A percentile compares a stretch with the other conserved stretches of the same genome.
phyloP scores from a whole-genome alignment of 2,329 filamentous ascomycete species.

The Ramularia endophylla region DNA sequence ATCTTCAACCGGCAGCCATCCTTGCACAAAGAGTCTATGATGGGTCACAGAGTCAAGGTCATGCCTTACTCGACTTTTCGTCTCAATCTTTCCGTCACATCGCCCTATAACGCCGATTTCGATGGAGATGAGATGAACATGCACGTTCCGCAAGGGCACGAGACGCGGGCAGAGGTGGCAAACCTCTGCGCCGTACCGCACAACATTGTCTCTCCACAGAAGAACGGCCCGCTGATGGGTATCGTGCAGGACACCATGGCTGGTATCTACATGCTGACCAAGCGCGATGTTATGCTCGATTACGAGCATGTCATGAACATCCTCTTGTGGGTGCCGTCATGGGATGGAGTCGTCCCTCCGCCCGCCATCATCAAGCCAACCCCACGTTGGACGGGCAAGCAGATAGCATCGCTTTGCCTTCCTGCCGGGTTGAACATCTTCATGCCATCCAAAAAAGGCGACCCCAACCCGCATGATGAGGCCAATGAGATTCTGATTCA shows the following conservation, averaged over 20 bases:
- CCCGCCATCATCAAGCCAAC: slow-evolving; percentile 92
- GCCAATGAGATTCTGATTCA: slow-evolving; percentile 68
- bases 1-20: slow-evolving; percentile 99
- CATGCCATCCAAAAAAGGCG: slow-evolving; percentile 40
- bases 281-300: slow-evolving; percentile 82
- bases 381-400: slow-evolving; percentile 96
- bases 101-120: slow-evolving; percentile 99
- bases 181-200: slow-evolving; percentile 96
- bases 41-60: slow-evolving; percentile 94
- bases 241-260: slow-evolving; percentile 98
- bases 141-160: slow-evolving; percentile 96
- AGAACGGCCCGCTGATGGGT: slow-evolving; percentile 97
- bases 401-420: slow-evolving; percentile 90
- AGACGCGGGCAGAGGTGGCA: slow-evolving; percentile 89
- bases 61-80: slow-evolving; percentile 99
- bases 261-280: slow-evolving; percentile 94
- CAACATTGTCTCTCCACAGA: slow-evolving; percentile 96
- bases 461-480: slow-evolving; percentile 25
- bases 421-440: slow-evolving; percentile 77
- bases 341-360: slow-evolving; percentile 90
- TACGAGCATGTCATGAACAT: slow-evolving; percentile 95
- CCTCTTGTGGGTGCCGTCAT: slow-evolving; percentile 94
- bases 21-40: slow-evolving; percentile 99
- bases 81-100: slow-evolving; percentile 94
- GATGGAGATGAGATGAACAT: slow-evolving; percentile 99